These are phyloP conservation scores for Tulasnella sp. DNA, from an alignment of 768 basidiomycete species.

Conservation along the genomic window DNA sequence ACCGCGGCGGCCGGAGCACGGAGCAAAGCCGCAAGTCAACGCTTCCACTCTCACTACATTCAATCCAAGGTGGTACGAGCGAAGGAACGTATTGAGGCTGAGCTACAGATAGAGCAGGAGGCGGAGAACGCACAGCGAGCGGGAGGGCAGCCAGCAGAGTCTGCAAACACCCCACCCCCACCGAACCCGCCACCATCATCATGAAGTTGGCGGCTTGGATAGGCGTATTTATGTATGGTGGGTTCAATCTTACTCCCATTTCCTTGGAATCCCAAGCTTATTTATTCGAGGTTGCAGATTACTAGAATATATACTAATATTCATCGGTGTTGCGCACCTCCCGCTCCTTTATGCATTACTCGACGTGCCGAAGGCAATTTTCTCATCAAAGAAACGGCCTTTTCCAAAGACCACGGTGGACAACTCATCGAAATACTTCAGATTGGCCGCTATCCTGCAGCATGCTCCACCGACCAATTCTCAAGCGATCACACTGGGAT, in stretches of 20 bases:
- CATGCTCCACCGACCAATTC: no score
- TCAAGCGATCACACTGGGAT: not conserved
- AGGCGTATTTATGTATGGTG: not conserved
- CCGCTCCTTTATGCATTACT: not conserved
- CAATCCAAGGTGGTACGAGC: conserved; percentile 97
- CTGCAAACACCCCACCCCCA: not conserved
- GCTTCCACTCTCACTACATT: conserved; percentile 71
- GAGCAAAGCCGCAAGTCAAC: not conserved
- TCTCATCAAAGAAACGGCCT: no score
- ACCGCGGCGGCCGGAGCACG: conserved; percentile 29
- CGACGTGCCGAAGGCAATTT: no score
- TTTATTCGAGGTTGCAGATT: not conserved
- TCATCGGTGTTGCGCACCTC: not conserved
- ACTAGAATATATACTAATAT: not conserved
- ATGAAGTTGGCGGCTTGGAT: not conserved
- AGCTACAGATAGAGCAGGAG: conserved; percentile 31
- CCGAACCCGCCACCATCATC: not conserved
- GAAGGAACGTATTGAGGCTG: conserved; percentile 88
- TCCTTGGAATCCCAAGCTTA: not conserved
- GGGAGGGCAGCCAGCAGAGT: not conserved
- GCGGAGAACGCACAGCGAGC: conserved; percentile 5
- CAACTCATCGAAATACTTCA: no score
- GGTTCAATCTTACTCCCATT: not conserved
- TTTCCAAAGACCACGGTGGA: no score
- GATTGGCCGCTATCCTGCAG: no score